Conservation (phyloP, 768 basidiomycete species). For the Lentinula detonsa region DNA sequence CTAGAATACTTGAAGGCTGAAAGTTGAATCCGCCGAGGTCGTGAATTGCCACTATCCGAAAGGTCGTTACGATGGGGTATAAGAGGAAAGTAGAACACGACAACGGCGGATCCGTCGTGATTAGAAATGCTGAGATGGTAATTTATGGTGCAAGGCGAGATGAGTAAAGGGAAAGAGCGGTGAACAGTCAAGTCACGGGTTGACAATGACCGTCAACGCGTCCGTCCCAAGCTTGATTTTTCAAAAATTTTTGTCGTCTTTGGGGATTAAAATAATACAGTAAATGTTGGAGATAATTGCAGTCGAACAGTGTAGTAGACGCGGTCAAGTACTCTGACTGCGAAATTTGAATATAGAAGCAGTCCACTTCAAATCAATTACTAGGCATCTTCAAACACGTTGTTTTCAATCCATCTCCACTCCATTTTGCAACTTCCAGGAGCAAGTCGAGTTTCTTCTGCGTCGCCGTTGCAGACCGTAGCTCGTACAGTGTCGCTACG, state of each 20-base stretch:
- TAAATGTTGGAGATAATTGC: too few species aligned
- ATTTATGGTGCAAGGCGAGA: background rate
- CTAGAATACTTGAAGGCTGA: constrained; percentile 13
- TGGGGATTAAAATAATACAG: too few species aligned
- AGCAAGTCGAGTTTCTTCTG: constrained; percentile 75
- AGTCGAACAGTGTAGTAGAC: too few species aligned
- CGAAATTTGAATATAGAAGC: too few species aligned
- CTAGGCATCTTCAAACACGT: constrained; percentile 77
- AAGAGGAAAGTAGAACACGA: constrained; percentile 33
- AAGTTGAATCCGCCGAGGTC: constrained; percentile 47
- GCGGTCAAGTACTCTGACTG: too few species aligned
- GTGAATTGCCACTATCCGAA: constrained; percentile 31
- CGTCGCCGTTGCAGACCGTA: constrained; percentile 63
- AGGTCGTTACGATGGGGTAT: constrained; percentile 33
- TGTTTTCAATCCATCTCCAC: constrained; percentile 75
- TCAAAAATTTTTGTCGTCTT: too few species aligned
- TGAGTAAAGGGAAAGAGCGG: background rate
- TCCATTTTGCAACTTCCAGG: constrained; percentile 78
- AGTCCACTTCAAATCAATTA: constrained; percentile 22
- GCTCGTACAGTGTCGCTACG: constrained; percentile 77
- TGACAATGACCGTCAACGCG: background rate
- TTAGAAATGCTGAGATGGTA: background rate
- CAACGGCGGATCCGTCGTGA: constrained; percentile 39
- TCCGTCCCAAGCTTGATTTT: too few species aligned
- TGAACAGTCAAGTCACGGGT: background rate